These are phyloP conservation scores for Lipomyces starkeyi DNA, from an alignment of 805 yeast genomes.

Conservation along the genomic window DNA sequence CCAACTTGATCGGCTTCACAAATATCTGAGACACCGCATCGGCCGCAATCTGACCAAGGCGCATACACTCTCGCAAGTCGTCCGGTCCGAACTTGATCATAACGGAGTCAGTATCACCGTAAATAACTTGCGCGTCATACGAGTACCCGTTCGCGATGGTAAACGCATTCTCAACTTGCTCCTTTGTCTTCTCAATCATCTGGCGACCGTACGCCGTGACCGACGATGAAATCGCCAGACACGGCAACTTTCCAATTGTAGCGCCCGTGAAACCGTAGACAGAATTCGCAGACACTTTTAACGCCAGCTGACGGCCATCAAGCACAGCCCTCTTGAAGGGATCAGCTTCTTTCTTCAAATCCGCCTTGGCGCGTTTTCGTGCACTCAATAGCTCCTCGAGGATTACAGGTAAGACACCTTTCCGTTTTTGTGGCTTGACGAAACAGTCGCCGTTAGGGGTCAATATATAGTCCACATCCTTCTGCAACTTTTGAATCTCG, in stretches of 20 bases:
- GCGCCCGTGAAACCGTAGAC: conserved; percentile 99
- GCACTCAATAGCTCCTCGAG: conserved; percentile 86
- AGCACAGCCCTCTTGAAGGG: conserved; percentile 92
- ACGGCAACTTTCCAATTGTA: conserved; percentile 94
- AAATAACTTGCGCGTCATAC: conserved; percentile 88
- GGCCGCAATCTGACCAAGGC: conserved; percentile 93
- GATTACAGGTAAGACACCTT: conserved; percentile 92
- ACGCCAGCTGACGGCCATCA: conserved; percentile 95
- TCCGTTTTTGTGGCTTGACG: conserved; percentile 68
- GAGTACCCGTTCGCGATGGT: conserved; percentile 79
- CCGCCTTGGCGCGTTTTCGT: conserved; percentile 90
- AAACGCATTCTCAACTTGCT: conserved; percentile 79
- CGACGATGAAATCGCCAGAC: conserved; percentile 93
- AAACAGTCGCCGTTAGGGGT: conserved; percentile 95
- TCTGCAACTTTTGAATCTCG: conserved; percentile 58
- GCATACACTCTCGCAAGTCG: conserved; percentile 85
- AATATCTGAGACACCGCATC: conserved; percentile 78
- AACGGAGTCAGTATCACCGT: conserved; percentile 99
- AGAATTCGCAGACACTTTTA: conserved; percentile 96
- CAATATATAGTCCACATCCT: conserved; percentile 76
- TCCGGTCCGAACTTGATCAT: conserved; percentile 95
- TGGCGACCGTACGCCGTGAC: conserved; percentile 95
- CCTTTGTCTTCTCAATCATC: conserved; percentile 92
- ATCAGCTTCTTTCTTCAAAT: conserved; percentile 88
- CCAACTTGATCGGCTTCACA: conserved; percentile 86